Evolutionary conservation across 2,329 filamentous ascomycete genomes (phyloP).

Genomic region (Phaeosphaeria sp.): DNA sequence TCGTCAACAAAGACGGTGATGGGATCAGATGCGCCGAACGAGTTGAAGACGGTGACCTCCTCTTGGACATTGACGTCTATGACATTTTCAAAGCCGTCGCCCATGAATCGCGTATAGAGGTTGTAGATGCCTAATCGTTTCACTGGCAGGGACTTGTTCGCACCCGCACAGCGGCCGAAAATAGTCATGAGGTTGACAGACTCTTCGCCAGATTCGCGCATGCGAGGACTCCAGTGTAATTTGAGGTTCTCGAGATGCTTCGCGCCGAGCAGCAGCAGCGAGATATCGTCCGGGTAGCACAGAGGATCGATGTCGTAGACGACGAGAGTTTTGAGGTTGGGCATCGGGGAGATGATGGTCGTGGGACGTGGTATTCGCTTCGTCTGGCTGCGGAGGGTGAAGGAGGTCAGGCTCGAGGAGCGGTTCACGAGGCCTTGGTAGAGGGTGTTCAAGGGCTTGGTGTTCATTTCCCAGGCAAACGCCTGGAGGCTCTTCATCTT

Average conservation of each 20-base stretch:
- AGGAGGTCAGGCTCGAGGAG: slow-evolving; percentile 55
- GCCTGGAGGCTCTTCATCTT: slow-evolving; percentile 62
- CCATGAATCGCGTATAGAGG: slow-evolving; percentile 61
- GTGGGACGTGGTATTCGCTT: slow-evolving; percentile 65
- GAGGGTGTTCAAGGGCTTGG: slow-evolving; percentile 65
- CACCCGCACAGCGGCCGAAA: slow-evolving; percentile 62
- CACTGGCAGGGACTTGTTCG: slow-evolving; percentile 55
- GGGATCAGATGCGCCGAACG: slow-evolving; percentile 55
- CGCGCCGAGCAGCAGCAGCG: slow-evolving; percentile 61
- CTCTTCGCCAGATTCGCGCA: slow-evolving; percentile 65
- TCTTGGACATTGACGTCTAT: slow-evolving; percentile 52
- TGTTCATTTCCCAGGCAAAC: slow-evolving; percentile 66
- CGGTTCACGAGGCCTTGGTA: slow-evolving; percentile 63
- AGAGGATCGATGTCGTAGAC: slow-evolving; percentile 68
- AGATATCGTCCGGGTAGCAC: slow-evolving; percentile 70
- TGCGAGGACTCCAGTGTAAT: slow-evolving; percentile 68
- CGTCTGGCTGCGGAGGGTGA: slow-evolving; percentile 64
- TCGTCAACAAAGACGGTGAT: slow-evolving; percentile 63
- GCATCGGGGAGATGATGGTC: slow-evolving; percentile 62
- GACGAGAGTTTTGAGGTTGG: slow-evolving; percentile 60
- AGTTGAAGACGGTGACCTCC: slow-evolving; percentile 62
- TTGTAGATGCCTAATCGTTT: slow-evolving; percentile 64
- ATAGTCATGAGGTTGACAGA: slow-evolving; percentile 62
- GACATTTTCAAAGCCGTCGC: slow-evolving; percentile 53
- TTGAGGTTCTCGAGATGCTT: slow-evolving; percentile 62